A percentile compares a stretch with the other conserved stretches of the same genome.
Conservation (phyloP, 2,329 filamentous ascomycete species). For the Mycogone perniciosa region DNA sequence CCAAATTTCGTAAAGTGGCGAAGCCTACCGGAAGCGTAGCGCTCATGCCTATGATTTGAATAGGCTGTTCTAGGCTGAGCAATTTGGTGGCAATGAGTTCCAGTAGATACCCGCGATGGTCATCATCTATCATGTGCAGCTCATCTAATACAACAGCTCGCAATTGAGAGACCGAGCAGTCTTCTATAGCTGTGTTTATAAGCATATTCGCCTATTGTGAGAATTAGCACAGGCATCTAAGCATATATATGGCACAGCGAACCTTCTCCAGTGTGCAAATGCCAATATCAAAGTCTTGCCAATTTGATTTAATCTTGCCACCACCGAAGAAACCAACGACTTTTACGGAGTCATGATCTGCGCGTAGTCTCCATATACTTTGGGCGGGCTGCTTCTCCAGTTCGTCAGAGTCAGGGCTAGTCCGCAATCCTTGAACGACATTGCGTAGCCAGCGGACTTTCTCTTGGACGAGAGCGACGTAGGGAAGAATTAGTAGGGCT, state of each 20-base stretch:
- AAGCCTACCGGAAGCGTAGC: constrained; percentile 62
- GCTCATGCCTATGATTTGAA: constrained; percentile 75
- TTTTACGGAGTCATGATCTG: constrained; percentile 52
- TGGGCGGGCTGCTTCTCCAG: constrained; percentile 28
- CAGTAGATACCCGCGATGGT: constrained; percentile 66
- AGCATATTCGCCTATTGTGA: constrained; percentile 60
- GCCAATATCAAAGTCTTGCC: constrained; percentile 70
- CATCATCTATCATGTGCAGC: constrained; percentile 76
- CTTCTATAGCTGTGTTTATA: constrained; percentile 66
- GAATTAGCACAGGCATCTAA: neutral
- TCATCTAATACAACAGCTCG: constrained; percentile 68
- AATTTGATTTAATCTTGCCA: constrained; percentile 58
- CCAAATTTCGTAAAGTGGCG: neutral
- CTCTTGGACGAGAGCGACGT: constrained; percentile 74
- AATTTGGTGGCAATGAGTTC: constrained; percentile 70
- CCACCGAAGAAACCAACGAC: constrained; percentile 72
- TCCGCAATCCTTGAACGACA: constrained; percentile 54
- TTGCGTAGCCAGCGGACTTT: constrained; percentile 68
- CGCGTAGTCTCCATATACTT: constrained; percentile 47
- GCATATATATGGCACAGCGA: neutral
- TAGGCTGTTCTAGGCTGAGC: constrained; percentile 57
- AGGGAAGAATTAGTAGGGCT: constrained; percentile 66
- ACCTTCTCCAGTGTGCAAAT: constrained; percentile 75
- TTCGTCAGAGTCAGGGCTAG: constrained; percentile 19
- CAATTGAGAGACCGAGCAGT: constrained; percentile 58